phyloP scores from a whole-genome alignment of 2,329 filamentous ascomycete genomes.

The Trichoderma endophyticum region DNA sequence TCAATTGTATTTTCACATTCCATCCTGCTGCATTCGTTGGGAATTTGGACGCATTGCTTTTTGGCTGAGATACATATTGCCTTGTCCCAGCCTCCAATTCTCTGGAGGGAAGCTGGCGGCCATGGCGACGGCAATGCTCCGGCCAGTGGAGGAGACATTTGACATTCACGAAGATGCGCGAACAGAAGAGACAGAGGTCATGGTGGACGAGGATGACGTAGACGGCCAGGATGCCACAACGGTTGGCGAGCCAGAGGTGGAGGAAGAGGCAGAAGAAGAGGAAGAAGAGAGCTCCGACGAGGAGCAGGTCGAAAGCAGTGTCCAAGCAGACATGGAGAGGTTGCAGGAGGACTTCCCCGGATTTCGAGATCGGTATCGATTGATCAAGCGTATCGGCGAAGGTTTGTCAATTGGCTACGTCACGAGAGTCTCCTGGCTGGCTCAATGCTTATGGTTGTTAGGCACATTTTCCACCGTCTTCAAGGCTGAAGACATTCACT shows the following conservation, averaged over 20 bases:
- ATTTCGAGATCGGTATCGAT: slow-evolving; percentile 77
- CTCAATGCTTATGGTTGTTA: slow-evolving; percentile 36
- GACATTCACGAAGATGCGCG: slow-evolving; percentile 50
- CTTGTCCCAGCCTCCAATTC: neutral
- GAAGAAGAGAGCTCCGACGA: slow-evolving; percentile 52
- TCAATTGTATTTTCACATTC: neutral
- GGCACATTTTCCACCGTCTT: slow-evolving; percentile 98
- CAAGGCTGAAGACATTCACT: slow-evolving; percentile 91
- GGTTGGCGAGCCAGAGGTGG: slow-evolving; percentile 27
- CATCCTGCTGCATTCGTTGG: neutral
- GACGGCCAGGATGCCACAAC: slow-evolving; percentile 26
- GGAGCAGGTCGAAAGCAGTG: slow-evolving; percentile 62
- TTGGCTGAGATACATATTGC: neutral
- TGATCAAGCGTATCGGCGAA: slow-evolving; percentile 97
- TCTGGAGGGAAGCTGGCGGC: neutral
- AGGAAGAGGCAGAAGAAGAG: slow-evolving; percentile 32
- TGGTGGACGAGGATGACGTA: slow-evolving; percentile 41
- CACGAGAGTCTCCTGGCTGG: neutral
- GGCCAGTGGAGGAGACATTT: slow-evolving; percentile 39
- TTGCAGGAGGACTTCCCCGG: slow-evolving; percentile 79
- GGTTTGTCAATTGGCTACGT: slow-evolving; percentile 49
- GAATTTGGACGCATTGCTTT: neutral
- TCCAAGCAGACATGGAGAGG: slow-evolving; percentile 82
- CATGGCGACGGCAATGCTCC: slow-evolving; percentile 18
- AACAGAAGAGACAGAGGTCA: slow-evolving; percentile 51